Percentiles rank a stretch among this genome's conserved stretches.
These are phyloP conservation scores for Wickerhamomyces strasburgensis DNA, from an alignment of 805 yeast genomes.

Conservation along the genomic window DNA sequence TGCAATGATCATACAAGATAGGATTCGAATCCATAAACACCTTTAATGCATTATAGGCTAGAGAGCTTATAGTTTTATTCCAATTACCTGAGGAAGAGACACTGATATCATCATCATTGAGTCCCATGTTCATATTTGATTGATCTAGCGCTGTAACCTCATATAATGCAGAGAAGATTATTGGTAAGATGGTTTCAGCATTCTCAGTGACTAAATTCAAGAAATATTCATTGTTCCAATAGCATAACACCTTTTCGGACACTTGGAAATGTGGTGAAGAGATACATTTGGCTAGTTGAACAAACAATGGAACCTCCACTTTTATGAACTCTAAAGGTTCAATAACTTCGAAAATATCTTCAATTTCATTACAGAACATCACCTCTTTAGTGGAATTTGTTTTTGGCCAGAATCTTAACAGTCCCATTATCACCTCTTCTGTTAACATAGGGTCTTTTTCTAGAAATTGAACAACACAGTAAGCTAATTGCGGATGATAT, in stretches of 20 bases:
- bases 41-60: constrained; percentile 87
- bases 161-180: constrained; percentile 83
- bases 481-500: constrained; percentile 95
- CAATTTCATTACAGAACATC: constrained; percentile 92
- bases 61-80: constrained; percentile 89
- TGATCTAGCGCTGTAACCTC: constrained; percentile 54
- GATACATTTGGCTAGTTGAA: constrained; percentile 90
- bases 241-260: constrained; percentile 88
- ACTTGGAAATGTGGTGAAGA: constrained; percentile 96
- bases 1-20: constrained; percentile 84
- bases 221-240: constrained; percentile 94
- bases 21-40: constrained; percentile 91
- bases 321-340: constrained; percentile 89
- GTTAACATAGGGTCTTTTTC: constrained; percentile 91
- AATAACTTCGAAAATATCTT: constrained; percentile 93
- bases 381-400: constrained; percentile 92
- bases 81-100: constrained; percentile 55
- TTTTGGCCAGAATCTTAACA: constrained; percentile 95
- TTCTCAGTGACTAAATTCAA: constrained; percentile 85
- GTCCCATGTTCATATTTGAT: constrained; percentile 4
- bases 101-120: constrained; percentile 10
- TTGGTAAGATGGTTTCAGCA: constrained; percentile 88
- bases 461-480: constrained; percentile 92
- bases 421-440: constrained; percentile 94
- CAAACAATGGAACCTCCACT: constrained; percentile 89